A percentile compares a stretch with the other conserved stretches of the same genome.
Conservation (phyloP, 331 rosid genomes). For the Saraca asoca region DNA sequence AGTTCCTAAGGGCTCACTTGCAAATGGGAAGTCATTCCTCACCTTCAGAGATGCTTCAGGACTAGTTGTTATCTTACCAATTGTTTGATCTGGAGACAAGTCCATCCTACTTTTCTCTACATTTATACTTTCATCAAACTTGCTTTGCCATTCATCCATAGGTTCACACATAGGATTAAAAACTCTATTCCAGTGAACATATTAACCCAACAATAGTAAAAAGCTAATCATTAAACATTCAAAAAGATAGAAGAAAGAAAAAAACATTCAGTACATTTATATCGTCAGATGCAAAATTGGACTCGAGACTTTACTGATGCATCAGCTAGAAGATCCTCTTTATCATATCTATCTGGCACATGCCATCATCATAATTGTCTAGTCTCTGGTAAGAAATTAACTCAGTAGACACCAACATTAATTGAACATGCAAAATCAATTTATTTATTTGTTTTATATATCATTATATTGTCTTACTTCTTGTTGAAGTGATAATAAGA, state of each 20-base stretch:
- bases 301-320: slow-evolving; percentile 55
- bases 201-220: slow-evolving; percentile 25
- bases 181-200: slow-evolving; percentile 60
- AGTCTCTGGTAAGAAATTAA: slow-evolving; percentile 53
- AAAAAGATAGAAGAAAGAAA: slow-evolving; percentile 26
- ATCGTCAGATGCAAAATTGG: slow-evolving; percentile 48
- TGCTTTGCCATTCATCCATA: slow-evolving; percentile 59
- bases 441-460: too few relatives aligned
- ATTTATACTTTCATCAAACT: slow-evolving; percentile 55
- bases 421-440: too few relatives aligned
- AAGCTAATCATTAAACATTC: slow-evolving; percentile 23
- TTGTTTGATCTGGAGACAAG: slow-evolving; percentile 47
- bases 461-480: too few relatives aligned
- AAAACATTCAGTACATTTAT: slow-evolving; percentile 54
- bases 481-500: too few relatives aligned
- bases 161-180: slow-evolving; percentile 79
- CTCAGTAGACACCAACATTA: too few relatives aligned
- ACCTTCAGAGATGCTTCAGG: slow-evolving; percentile 41
- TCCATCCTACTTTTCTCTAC: slow-evolving; percentile 45
- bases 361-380: slow-evolving; percentile 54
- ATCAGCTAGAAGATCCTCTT: slow-evolving; percentile 54
- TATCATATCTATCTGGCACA: slow-evolving; percentile 75
- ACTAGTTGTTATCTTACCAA: slow-evolving; percentile 34
- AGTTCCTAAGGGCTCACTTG: slow-evolving; percentile 54
- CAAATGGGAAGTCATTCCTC: slow-evolving; percentile 51